A percentile compares a stretch with the other conserved stretches of the same genome.
phyloP scores from a whole-genome alignment of 352 stramenopile genomes.

The Pythium vanterpoolii region DNA sequence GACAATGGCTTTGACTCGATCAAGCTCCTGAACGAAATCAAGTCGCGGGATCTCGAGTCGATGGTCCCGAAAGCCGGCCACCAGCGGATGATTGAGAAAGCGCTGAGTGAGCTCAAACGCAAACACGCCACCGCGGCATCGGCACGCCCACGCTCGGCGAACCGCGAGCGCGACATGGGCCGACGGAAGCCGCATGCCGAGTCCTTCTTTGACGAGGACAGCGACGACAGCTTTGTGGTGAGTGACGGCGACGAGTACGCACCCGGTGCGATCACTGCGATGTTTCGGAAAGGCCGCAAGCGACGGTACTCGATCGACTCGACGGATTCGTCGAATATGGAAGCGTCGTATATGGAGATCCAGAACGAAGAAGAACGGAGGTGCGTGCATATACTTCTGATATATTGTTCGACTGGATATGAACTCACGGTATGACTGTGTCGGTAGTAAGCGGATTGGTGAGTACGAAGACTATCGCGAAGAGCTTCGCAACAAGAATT shows the following conservation, averaged over 20 bases:
- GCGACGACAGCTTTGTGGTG: constrained; percentile 86
- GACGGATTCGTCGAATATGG: constrained; percentile 83
- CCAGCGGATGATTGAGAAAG: constrained; percentile 79
- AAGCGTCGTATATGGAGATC: constrained; percentile 81
- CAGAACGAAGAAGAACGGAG: constrained; percentile 85
- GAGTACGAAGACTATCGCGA: constrained; percentile 84
- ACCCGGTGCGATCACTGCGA: constrained; percentile 69
- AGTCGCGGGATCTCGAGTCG: constrained; percentile 58
- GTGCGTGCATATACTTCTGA: constrained; percentile 27
- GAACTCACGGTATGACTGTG: not conserved
- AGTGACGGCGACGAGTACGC: constrained; percentile 75
- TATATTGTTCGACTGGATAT: not conserved
- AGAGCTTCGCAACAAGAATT: constrained; percentile 82
- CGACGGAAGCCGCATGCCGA: constrained; percentile 36
- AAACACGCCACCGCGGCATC: constrained; percentile 61
- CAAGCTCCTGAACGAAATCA: constrained; percentile 76
- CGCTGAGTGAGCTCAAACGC: constrained; percentile 65
- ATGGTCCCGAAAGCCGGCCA: constrained; percentile 84
- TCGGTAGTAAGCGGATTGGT: constrained; percentile 55
- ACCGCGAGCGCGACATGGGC: constrained; percentile 17
- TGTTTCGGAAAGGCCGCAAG: constrained; percentile 77
- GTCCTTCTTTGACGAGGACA: constrained; percentile 82
- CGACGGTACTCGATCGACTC: constrained; percentile 76
- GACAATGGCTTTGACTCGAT: constrained; percentile 88
- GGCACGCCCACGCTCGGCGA: constrained; percentile 30